Base-by-base conservation (phyloP, 1,284 basidiomycete genomes). In the Tilletia horrida region DNA sequence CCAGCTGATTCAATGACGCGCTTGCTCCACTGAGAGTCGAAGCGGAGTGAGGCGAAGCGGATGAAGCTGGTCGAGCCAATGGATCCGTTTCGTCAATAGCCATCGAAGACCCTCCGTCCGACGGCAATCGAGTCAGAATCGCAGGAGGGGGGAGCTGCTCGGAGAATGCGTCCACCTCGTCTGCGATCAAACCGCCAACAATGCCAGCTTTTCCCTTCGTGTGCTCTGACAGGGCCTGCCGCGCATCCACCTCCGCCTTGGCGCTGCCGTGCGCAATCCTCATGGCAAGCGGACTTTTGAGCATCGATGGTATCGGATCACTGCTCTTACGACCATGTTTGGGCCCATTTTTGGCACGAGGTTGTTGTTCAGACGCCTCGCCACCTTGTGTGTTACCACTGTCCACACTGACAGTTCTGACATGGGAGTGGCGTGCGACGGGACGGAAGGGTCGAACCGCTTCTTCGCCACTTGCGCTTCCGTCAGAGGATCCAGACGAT, bases 121-220 rank as follows among this genome's bases (percentile, higher is more conserved):
- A 31, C 29, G 23, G 29, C 31, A 29, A 8, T 16, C 29, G 18
- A 42, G 43, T 13, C 31, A 40, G 61, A 23, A 45, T 43, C 18
- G 61, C 35, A 21, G 61, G 61, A 0, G n/a, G 61, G 4, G 42
- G 61, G 16, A 43, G 43, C 18, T 23, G 35, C 16, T 62, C 61
- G 42, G 61, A 62, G 40, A 44, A 62, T 11, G 61, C 61, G 25
- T 44, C 61, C 21, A 45, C 43, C 21, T 62, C 61, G 40, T 62
- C 43, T 18, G 61, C 43, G 21, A 62, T 45, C 35, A 43, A 42
- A 6, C 61, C 43, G 3, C 61, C 43, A 42, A n/a, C 40, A 16
- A 27, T 42, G 2, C 61, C 40, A 21, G 61, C 61, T 11, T 62
- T 44, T n/a, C 61, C 40, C 61, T 62, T 62, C 11, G 61, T 62